These are phyloP conservation scores for Debaryomyces psychrophilus DNA, from an alignment of 1,139 yeast genomes.

Conservation along the genomic window DNA sequence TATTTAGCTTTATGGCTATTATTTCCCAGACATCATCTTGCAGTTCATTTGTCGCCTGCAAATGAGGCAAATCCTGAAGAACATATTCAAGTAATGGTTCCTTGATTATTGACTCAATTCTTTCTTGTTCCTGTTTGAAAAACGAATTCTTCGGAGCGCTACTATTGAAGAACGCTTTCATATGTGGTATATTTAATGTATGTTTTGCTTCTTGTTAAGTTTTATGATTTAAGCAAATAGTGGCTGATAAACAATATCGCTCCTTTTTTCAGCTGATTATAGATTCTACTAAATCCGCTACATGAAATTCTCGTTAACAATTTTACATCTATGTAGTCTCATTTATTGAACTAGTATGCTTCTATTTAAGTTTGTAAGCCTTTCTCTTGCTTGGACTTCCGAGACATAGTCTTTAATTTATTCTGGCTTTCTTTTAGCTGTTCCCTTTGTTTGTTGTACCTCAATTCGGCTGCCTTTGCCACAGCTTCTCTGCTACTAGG, in stretches of 20 bases:
- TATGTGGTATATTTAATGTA: neutral
- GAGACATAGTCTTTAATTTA: conserved; percentile 34
- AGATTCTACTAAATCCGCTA: neutral
- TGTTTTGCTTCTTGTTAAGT: neutral
- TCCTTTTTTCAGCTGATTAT: neutral
- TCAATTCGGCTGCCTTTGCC: conserved; percentile 41
- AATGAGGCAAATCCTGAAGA: conserved; percentile 36
- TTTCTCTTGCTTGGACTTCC: conserved; percentile 36
- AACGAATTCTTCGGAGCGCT: conserved; percentile 24
- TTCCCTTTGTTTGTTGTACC: conserved; percentile 32
- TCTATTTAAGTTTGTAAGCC: conserved; percentile 22
- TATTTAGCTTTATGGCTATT: conserved; percentile 37
- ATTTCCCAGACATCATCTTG: conserved; percentile 41
- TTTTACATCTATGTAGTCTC: neutral
- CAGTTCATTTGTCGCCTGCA: conserved; percentile 28
- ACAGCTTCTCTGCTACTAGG: conserved; percentile 30
- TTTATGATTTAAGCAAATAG: neutral
- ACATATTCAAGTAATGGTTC: conserved; percentile 36
- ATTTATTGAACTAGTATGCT: neutral
- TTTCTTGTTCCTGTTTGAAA: conserved; percentile 32
- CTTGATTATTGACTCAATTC: conserved; percentile 28
- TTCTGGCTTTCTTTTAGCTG: conserved; percentile 28
- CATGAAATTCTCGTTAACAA: neutral
- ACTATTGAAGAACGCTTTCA: conserved; percentile 8
- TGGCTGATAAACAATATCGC: neutral